A percentile compares a stretch with the other conserved stretches of the same genome.
These are phyloP conservation scores for Auriscalpium microsporum DNA, from an alignment of 768 basidiomycete genomes.

Conservation along the genomic window DNA sequence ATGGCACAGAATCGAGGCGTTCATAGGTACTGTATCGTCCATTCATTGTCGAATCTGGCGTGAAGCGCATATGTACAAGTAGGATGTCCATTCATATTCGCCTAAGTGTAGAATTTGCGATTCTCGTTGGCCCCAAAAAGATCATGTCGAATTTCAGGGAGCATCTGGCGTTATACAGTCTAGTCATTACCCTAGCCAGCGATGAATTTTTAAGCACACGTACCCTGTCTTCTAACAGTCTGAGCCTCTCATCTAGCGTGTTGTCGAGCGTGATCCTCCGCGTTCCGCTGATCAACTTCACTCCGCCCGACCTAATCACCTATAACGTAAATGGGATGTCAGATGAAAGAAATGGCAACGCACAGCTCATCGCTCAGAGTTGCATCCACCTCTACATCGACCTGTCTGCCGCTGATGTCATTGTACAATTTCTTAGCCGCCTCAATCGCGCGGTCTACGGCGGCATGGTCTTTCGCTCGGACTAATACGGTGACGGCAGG, in stretches of 20 bases:
- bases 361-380: slow-evolving; percentile 62
- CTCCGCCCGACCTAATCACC: slow-evolving; percentile 65
- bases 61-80: too few relatives aligned
- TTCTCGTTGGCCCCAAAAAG: slow-evolving; percentile 88
- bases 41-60: too few relatives aligned
- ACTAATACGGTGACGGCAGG: slow-evolving; percentile 55
- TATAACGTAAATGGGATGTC: not conserved
- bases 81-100: too few relatives aligned
- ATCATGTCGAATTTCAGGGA: slow-evolving; percentile 86
- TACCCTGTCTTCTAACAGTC: slow-evolving; percentile 84
- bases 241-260: slow-evolving; percentile 85
- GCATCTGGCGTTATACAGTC: slow-evolving; percentile 55
- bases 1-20: too few relatives aligned
- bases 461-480: slow-evolving; percentile 57
- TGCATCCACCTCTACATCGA: slow-evolving; percentile 52
- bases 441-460: slow-evolving; percentile 55
- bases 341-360: slow-evolving; percentile 17
- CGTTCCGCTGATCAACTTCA: slow-evolving; percentile 64
- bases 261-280: slow-evolving; percentile 88
- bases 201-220: slow-evolving; percentile 19
- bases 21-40: too few relatives aligned
- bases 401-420: slow-evolving; percentile 65
- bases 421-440: slow-evolving; percentile 60
- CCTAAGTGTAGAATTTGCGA: slow-evolving; percentile 78
- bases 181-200: not conserved